These are phyloP conservation scores for Acanthamoeba sp. DNA, from an alignment of 208 protist genomes.

Conservation along the genomic window DNA sequence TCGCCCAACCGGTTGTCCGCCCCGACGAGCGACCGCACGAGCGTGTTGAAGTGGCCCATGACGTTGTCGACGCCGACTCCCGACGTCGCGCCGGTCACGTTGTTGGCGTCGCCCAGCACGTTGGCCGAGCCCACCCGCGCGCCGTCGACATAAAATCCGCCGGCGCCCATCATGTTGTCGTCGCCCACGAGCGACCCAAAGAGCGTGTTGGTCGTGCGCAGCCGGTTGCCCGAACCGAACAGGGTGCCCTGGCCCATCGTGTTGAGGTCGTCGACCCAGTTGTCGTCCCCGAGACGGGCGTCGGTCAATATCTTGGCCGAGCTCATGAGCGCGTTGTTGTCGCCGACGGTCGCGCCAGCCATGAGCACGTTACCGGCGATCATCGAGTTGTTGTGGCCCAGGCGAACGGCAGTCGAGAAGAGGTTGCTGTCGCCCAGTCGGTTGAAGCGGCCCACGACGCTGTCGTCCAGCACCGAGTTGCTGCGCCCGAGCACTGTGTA, in stretches of 20 bases:
- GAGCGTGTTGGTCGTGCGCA: not conserved
- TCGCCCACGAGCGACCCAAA: not conserved
- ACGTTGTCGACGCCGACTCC: not conserved
- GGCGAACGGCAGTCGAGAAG: not conserved
- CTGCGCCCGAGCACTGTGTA: not conserved
- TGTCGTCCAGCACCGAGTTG: not conserved
- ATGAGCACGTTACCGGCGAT: not conserved
- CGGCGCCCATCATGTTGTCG: not conserved
- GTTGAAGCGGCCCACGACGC: not conserved
- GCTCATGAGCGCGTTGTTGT: not conserved
- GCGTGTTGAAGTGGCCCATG: not conserved
- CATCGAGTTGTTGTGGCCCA: not conserved
- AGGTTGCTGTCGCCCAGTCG: not conserved
- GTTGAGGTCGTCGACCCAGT: slow-evolving; percentile 16
- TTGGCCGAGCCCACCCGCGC: not conserved
- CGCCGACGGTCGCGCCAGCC: not conserved
- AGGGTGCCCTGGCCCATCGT: not conserved
- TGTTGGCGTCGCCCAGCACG: not conserved
- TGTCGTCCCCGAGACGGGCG: not conserved
- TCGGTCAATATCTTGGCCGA: not conserved
- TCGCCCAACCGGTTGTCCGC: not conserved
- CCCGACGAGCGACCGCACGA: not conserved
- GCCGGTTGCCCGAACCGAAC: not conserved
- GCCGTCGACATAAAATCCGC: not conserved
- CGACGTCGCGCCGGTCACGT: not conserved